Percentiles rank a stretch among this genome's conserved stretches.
These are phyloP conservation scores for Cornus controversa DNA, from an alignment of 148 eudicot genomes.

Conservation along the genomic window DNA sequence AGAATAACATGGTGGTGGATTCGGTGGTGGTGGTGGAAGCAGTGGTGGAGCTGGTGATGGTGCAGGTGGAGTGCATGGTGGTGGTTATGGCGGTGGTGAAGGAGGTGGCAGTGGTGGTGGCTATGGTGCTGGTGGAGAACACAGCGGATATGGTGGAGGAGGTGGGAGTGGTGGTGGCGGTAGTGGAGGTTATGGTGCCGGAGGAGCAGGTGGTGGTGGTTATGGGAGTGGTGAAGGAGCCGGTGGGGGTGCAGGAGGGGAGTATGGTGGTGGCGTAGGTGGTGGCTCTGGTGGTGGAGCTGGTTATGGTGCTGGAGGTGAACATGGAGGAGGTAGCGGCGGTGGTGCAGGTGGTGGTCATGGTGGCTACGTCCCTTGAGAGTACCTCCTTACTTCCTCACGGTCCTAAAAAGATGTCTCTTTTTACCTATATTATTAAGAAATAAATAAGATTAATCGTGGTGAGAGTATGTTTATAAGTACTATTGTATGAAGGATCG, in stretches of 20 bases:
- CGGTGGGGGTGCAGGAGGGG: conserved; percentile 33
- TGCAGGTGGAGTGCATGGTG: conserved; percentile 32
- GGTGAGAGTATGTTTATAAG: neutral
- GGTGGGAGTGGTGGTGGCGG: conserved; percentile 26
- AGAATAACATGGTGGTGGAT: conserved; percentile 21
- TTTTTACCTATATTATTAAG: neutral
- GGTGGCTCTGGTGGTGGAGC: conserved; percentile 6
- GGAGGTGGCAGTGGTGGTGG: conserved; percentile 36
- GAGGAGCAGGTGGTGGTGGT: conserved; percentile 19
- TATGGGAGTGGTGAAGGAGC: conserved; percentile 22
- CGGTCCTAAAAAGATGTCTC: neutral
- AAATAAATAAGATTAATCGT: neutral
- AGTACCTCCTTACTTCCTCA: neutral
- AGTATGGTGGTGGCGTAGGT: conserved; percentile 12
- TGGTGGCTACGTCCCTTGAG: conserved; percentile 27
- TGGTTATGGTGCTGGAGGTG: conserved; percentile 6
- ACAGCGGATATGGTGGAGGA: conserved; percentile 33
- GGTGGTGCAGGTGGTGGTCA: conserved; percentile 34
- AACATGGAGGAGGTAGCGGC: conserved; percentile 7
- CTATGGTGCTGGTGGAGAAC: conserved; percentile 35
- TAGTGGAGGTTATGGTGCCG: conserved; percentile 27
- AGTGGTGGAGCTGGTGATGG: conserved; percentile 31
- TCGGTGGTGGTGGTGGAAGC: conserved; percentile 32
- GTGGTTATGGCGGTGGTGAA: conserved; percentile 35
- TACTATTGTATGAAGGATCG: neutral